phyloP scores from a whole-genome alignment of 73 alveolate genomes.

The Paramecium octaurelia region DNA sequence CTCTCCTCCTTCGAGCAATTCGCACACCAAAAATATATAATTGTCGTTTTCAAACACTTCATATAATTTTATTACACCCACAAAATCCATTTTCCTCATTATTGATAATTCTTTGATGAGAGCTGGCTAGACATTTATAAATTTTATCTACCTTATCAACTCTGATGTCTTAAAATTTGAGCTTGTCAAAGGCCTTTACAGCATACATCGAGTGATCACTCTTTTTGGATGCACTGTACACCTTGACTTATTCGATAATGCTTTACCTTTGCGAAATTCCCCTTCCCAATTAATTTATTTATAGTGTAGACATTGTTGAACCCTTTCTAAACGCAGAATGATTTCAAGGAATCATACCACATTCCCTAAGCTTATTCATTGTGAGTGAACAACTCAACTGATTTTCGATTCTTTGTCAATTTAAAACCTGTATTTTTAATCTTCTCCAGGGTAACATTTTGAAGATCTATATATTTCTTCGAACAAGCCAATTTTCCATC shows the following conservation, averaged over 20 bases:
- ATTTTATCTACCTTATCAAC: not conserved
- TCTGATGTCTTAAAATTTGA: conserved; percentile 34
- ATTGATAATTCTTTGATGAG: conserved; percentile 48
- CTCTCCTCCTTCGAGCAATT: conserved; percentile 54
- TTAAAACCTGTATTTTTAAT: conserved; percentile 23
- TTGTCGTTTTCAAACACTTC: conserved; percentile 56
- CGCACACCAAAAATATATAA: conserved; percentile 45
- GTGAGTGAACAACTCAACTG: conserved; percentile 20
- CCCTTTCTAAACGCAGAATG: conserved; percentile 24
- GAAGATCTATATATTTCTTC: not conserved
- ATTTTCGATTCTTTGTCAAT: conserved; percentile 42
- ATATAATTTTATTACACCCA: conserved; percentile 52
- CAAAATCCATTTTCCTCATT: conserved; percentile 46
- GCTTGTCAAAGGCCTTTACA: conserved; percentile 56
- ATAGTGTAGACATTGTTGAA: conserved; percentile 22
- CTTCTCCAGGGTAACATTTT: conserved; percentile 4
- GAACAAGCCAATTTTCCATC: not conserved
- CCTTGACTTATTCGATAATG: not conserved
- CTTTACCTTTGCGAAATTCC: conserved; percentile 55
- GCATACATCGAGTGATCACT: conserved; percentile 28
- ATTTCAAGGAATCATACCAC: conserved; percentile 54
- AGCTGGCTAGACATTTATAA: not conserved
- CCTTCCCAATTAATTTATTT: conserved; percentile 57
- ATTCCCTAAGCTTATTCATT: conserved; percentile 35
- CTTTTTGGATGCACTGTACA: conserved; percentile 41